A percentile compares a stretch with the other conserved stretches of the same genome.
Conservation (phyloP, 2,329 filamentous ascomycete genomes). For the Clonostachys solani region DNA sequence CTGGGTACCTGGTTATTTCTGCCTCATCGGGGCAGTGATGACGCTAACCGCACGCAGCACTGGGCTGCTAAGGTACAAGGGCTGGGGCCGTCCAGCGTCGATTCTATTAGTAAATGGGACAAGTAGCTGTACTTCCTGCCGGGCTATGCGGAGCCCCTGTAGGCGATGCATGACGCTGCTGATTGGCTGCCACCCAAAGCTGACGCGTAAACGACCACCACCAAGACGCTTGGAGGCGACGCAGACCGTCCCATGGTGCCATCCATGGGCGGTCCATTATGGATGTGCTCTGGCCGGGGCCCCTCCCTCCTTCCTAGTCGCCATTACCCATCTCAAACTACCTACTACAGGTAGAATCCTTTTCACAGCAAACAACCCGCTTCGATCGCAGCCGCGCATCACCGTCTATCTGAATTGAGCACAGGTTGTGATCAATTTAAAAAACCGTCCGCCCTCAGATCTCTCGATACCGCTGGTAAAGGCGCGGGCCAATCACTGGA, state of each 20-base stretch:
- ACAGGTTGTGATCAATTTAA: too few species aligned
- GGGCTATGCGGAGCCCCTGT: neutral
- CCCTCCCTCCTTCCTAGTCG: neutral
- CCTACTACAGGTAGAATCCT: too few species aligned
- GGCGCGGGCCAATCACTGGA: neutral
- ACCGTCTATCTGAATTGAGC: too few species aligned
- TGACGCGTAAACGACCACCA: slow-evolving; percentile 5
- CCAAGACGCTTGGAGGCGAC: neutral
- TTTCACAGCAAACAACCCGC: too few species aligned
- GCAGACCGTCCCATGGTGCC: too few species aligned
- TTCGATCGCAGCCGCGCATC: too few species aligned
- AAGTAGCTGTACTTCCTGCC: slow-evolving; percentile 2
- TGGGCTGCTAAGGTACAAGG: neutral
- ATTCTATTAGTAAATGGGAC: neutral
- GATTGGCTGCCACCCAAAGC: slow-evolving; percentile 1
- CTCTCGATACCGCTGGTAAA: too few species aligned
- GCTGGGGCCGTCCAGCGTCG: neutral
- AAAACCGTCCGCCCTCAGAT: too few species aligned
- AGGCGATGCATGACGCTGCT: neutral
- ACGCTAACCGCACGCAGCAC: neutral
- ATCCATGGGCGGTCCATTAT: neutral
- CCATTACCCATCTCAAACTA: neutral
- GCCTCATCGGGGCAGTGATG: too few species aligned
- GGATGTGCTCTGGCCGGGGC: neutral
- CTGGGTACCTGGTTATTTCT: too few species aligned